Conservation (phyloP, 768 basidiomycete species). For the Russula sp. region DNA sequence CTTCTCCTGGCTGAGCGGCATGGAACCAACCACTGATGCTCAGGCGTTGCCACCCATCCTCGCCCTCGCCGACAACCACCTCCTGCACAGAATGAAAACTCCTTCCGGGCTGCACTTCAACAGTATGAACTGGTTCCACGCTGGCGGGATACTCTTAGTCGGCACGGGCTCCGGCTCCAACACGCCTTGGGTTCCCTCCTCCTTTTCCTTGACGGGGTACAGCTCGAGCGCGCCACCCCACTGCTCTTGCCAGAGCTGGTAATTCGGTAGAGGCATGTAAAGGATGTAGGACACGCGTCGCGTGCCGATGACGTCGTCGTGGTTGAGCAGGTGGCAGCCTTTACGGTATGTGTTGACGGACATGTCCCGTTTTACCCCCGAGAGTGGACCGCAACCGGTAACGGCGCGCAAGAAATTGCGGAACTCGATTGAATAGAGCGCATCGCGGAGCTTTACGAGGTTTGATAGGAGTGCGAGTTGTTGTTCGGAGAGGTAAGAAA, state of each 20-base stretch:
- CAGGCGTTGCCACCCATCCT: constrained; percentile 70
- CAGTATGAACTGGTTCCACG: constrained; percentile 87
- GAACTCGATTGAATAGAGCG: constrained; percentile 84
- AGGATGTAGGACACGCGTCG: constrained; percentile 95
- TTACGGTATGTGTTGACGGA: constrained; percentile 88
- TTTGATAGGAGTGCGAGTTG: constrained; percentile 78
- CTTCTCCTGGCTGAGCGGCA: constrained; percentile 84
- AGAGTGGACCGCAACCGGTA: constrained; percentile 90
- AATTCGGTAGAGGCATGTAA: constrained; percentile 82
- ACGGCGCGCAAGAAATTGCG: constrained; percentile 78
- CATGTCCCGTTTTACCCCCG: constrained; percentile 92
- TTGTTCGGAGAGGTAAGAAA: constrained; percentile 75
- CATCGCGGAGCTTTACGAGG: constrained; percentile 80
- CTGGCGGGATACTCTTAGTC: constrained; percentile 65
- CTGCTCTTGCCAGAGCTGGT: constrained; percentile 75
- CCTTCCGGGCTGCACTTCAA: constrained; percentile 92
- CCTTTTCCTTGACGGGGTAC: constrained; percentile 60
- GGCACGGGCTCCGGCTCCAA: constrained; percentile 69
- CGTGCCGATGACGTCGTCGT: constrained; percentile 97
- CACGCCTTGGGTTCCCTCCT: constrained; percentile 56
- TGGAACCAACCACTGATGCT: constrained; percentile 99
- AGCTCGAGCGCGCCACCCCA: constrained; percentile 96
- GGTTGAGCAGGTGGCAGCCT: constrained; percentile 92
- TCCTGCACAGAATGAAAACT: constrained; percentile 98
- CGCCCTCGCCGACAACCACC: constrained; percentile 77